Evolutionary conservation across 169 alveolate genomes (phyloP), one percentile per base, ranked within the genome.

Genomic region (Plasmodium ovale): DNA sequence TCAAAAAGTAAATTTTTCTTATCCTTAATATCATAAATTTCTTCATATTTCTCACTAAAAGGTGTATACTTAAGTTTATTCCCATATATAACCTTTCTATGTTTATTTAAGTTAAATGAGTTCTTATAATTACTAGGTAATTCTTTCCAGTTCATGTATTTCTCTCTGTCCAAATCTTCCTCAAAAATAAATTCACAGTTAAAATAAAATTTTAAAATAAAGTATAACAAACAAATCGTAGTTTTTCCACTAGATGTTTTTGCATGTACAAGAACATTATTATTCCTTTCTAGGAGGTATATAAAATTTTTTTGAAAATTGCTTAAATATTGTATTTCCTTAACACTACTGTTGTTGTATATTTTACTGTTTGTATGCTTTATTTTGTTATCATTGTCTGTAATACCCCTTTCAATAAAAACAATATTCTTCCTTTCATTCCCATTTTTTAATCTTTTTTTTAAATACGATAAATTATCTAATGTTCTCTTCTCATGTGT

Each of bases 201-300:
- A 51, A 53, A 82, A 65, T 49, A 65, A 53, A 65, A 67, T 31
- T 82, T 82, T 59, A 82, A 82, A 33, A 82, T 54, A 25, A 82
- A 69, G 35, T 82, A 82, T 33, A 65, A 69, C 65, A 82, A 56
- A 44, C 84, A 65, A 39, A 82, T 82, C 12, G 90, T 82, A 49
- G 90, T 82, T 64, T 82, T 82, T 65, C 90, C 90, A 59, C 90
- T 82, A 14, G 90, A 35, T 39, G 90, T 82, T 42, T 82, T 82
- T 23, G 90, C 79, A 44, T 82, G 90, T 21, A 82, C 51, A 49
- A 82, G 37, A 4, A 82, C 21, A 70, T 82, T 82, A 65, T 82
- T 82, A 56, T 82, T 64, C 37, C 90, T 23, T 37, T 82, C 90
- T 29, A 82, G 54, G 25, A 82, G 27, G 39, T 82, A 82, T 2